Percentiles rank a stretch among this genome's conserved stretches.
These are phyloP conservation scores for Funneliformis geosporum DNA, from an alignment of 192 early-diverging fungal species.

Conservation along the genomic window DNA sequence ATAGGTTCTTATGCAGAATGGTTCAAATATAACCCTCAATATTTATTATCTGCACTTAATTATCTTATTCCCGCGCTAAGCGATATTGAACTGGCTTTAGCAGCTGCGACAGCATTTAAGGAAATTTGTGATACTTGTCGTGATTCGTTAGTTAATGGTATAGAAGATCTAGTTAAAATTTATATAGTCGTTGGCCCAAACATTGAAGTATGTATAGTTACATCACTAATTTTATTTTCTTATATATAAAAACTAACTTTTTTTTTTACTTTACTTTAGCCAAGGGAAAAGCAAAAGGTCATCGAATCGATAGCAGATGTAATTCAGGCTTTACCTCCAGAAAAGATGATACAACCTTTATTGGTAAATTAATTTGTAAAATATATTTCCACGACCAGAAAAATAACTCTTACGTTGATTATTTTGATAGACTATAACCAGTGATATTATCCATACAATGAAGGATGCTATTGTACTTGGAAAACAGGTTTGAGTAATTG, in stretches of 20 bases:
- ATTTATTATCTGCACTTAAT: slow-evolving; percentile 58
- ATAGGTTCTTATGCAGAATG: slow-evolving; percentile 69
- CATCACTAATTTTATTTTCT: too few relatives aligned
- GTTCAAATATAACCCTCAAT: slow-evolving; percentile 63
- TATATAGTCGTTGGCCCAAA: slow-evolving; percentile 56
- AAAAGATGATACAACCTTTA: slow-evolving; percentile 40
- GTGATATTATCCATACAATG: slow-evolving; percentile 16
- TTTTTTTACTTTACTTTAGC: slow-evolving; percentile 19
- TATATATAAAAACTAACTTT: too few relatives aligned
- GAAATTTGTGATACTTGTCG: slow-evolving; percentile 74
- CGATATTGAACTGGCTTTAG: slow-evolving; percentile 53
- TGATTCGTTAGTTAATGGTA: slow-evolving; percentile 56
- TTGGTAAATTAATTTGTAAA: slow-evolving; percentile 37
- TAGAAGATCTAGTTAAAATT: slow-evolving; percentile 60
- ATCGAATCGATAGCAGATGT: slow-evolving; percentile 50
- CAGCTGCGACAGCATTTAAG: slow-evolving; percentile 67
- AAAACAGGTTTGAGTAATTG: slow-evolving; percentile 23
- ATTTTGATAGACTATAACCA: slow-evolving; percentile 5
- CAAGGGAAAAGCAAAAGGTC: slow-evolving; percentile 44
- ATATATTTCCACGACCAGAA: not conserved
- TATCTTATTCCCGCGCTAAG: slow-evolving; percentile 64
- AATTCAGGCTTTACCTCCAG: slow-evolving; percentile 45
- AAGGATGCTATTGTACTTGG: not conserved
- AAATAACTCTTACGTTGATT: not conserved
- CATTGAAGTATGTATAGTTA: slow-evolving; percentile 37